Conservation (phyloP, 768 basidiomycete species). For the Auriscalpium microsporum region DNA sequence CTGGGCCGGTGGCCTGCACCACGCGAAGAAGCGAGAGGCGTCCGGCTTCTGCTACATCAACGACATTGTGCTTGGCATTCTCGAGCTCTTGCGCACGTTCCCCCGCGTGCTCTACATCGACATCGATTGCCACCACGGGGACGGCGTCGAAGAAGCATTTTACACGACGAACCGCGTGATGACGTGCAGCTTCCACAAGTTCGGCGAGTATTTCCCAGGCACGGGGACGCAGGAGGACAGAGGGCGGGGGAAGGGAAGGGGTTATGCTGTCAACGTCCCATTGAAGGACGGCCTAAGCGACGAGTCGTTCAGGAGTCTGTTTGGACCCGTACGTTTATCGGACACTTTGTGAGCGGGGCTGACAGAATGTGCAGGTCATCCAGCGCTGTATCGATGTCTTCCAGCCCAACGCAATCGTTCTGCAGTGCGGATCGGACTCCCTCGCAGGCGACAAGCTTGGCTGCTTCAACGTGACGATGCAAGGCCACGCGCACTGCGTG, state of each 20-base stretch:
- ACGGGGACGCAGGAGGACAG: conserved; percentile 81
- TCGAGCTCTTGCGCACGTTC: conserved; percentile 82
- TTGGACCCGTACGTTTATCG: conserved; percentile 66
- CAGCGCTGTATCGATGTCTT: conserved; percentile 81
- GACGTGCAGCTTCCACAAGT: conserved; percentile 97
- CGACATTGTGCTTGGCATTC: conserved; percentile 89
- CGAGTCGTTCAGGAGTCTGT: conserved; percentile 79
- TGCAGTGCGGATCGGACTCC: conserved; percentile 96
- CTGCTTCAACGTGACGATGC: conserved; percentile 92
- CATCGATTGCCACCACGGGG: conserved; percentile 97
- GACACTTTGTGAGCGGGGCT: too few species aligned
- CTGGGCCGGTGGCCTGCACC: conserved; percentile 98
- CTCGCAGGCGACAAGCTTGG: conserved; percentile 92
- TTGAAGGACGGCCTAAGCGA: conserved; percentile 92
- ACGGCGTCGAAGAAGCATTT: conserved; percentile 98
- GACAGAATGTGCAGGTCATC: conserved; percentile 47
- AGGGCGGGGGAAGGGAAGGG: conserved; percentile 75
- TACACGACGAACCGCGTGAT: conserved; percentile 96
- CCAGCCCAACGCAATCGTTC: conserved; percentile 76
- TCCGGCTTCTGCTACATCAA: conserved; percentile 99
- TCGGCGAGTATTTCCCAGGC: conserved; percentile 90
- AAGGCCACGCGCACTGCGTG: conserved; percentile 89
- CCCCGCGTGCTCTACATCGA: conserved; percentile 94
- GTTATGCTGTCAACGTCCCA: conserved; percentile 90
- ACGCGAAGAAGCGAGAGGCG: conserved; percentile 98